Evolutionary conservation across 176 grass and related monocot species (phyloP).

Genomic region (Oryza coarctata): DNA sequence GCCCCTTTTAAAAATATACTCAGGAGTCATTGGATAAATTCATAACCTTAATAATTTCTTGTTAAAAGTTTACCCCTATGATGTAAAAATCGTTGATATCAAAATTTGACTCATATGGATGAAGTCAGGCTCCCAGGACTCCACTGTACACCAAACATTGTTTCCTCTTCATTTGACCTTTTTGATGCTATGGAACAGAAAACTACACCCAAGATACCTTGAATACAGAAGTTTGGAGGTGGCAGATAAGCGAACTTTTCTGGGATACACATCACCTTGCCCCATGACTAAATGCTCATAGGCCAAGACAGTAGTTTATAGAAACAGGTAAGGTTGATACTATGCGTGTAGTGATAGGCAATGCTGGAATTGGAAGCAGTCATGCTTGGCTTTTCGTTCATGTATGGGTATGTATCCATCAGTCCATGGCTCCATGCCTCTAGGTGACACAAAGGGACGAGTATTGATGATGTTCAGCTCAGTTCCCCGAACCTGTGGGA

Average conservation of each 20-base stretch:
- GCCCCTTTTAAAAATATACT: too few species aligned
- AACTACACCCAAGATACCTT: not conserved
- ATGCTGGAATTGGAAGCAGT: not conserved
- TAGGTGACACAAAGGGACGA: constrained; percentile 19
- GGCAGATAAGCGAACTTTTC: constrained; percentile 3
- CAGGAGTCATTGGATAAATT: too few species aligned
- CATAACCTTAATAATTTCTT: too few species aligned
- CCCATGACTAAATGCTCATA: not conserved
- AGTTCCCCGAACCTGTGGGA: not conserved
- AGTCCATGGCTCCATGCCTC: not conserved
- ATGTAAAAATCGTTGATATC: too few species aligned
- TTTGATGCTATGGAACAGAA: not conserved
- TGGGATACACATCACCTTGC: not conserved
- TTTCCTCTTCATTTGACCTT: not conserved
- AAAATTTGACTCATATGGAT: too few species aligned
- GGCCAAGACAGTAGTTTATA: not conserved
- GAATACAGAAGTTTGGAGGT: not conserved
- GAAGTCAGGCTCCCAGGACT: too few species aligned
- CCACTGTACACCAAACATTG: too few species aligned
- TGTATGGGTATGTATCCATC: not conserved
- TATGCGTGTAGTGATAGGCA: not conserved
- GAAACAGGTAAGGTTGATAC: not conserved
- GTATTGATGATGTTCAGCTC: not conserved
- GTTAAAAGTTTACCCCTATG: too few species aligned
- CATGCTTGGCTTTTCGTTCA: not conserved